phyloP scores from a whole-genome alignment of 2,329 filamentous ascomycete species.

The Fusarium scirpi region DNA sequence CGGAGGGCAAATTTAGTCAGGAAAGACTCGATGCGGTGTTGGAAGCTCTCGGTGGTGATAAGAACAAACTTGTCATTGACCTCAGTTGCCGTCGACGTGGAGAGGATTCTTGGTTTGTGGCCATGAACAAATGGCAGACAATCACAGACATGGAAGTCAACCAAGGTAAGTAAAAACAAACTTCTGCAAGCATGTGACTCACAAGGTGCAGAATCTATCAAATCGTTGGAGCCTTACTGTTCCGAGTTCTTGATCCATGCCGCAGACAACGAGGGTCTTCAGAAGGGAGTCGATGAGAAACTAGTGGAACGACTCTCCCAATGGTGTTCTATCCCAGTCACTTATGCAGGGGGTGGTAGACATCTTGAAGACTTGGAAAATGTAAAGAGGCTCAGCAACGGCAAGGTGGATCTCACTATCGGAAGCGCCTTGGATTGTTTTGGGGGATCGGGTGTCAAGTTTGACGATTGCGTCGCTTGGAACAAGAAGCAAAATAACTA shows the following conservation, averaged over 20 bases:
- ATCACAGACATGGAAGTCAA: constrained; percentile 96
- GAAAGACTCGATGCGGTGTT: constrained; percentile 80
- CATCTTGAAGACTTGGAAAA: constrained; percentile 83
- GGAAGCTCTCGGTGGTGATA: constrained; percentile 77
- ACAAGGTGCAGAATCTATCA: constrained; percentile 75
- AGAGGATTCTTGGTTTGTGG: constrained; percentile 87
- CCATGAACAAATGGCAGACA: constrained; percentile 99
- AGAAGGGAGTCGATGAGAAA: constrained; percentile 88
- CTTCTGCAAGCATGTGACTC: constrained; percentile 19
- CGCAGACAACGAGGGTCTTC: constrained; percentile 94
- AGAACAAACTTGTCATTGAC: constrained; percentile 88
- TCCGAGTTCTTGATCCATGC: constrained; percentile 97
- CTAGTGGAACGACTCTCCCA: constrained; percentile 80
- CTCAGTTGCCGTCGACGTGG: constrained; percentile 86
- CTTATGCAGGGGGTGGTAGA: constrained; percentile 94
- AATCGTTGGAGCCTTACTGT: constrained; percentile 87
- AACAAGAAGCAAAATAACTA: constrained; percentile 66
- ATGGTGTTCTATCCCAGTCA: constrained; percentile 94
- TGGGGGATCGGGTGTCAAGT: constrained; percentile 85
- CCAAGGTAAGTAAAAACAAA: constrained; percentile 68
- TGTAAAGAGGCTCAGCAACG: constrained; percentile 81
- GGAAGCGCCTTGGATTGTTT: constrained; percentile 97
- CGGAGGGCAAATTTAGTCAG: constrained; percentile 83
- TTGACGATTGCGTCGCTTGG: constrained; percentile 91
- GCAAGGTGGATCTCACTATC: constrained; percentile 92